Evolutionary conservation across 148 eudicot species (phyloP), one percentile per base, ranked within the genome.

Genomic region (Silene uniflora): DNA sequence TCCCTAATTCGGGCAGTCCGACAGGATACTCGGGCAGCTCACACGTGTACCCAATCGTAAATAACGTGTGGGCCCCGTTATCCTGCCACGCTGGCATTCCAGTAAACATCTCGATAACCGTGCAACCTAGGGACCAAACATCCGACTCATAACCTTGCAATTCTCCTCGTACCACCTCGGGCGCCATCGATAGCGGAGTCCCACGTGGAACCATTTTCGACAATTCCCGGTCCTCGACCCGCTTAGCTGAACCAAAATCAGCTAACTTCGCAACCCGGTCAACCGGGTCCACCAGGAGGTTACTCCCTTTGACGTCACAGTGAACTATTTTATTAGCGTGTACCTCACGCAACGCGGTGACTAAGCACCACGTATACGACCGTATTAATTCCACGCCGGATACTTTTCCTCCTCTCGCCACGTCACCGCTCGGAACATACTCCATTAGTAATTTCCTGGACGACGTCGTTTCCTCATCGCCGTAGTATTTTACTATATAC

Each of bases 101-200:
- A 29, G 93, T 89, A 65, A 89, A 75, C 91, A 93, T 93, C 85
- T 93, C 98, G 73, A 93, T 86, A 2, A 93, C 82, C 8, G 98
- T 93, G 22, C 98, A 93, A 0, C 98, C 98, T 5, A 89, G 19
- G 0, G 98, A 86, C 98, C 98, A 93, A 10, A 93, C 72, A 68
- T 93, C 98, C 0, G 98, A 82, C 67, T 85, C 91, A 5, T 77
- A 85, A 24, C 88, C 89, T 44, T 93, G 98, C 44, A 84, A 82
- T 62, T 91, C 93, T 24, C 93, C 83, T 0, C 93, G 84, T 8
- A 93, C 75, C 39, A 88, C 96, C 76, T 93, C 98, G n/a, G 98
- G 98, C 0, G 98, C 96, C 98, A 93, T 93, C 92, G 93, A 93
- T 4, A 93, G 64, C 6, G 98, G 98, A 23, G 93, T 93, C 0